phyloP scores from a whole-genome alignment of 2,329 filamentous ascomycete species.

The Colletotrichum tropicale region DNA sequence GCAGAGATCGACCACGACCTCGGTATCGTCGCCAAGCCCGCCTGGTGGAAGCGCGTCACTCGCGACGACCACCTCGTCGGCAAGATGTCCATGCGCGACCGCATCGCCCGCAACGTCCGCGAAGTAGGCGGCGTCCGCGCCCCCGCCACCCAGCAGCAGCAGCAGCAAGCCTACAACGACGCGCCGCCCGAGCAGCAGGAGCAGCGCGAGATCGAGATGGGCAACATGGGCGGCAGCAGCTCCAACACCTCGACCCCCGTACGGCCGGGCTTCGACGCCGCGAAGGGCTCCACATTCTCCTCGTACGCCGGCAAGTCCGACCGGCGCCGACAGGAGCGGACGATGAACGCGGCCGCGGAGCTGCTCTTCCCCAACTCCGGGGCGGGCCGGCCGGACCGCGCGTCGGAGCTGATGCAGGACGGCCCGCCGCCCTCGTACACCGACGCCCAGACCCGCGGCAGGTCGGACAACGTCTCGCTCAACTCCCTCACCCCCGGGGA shows the following conservation, averaged over 20 bases:
- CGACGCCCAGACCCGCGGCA: slow-evolving; percentile 20
- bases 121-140: slow-evolving; percentile 56
- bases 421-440: slow-evolving; percentile 46
- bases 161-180: slow-evolving; percentile 34
- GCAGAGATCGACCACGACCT: slow-evolving; percentile 62
- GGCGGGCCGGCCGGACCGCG: slow-evolving; percentile 35
- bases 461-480: background rate
- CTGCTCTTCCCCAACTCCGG: slow-evolving; percentile 53
- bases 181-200: slow-evolving; percentile 32
- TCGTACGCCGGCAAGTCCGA: slow-evolving; percentile 48
- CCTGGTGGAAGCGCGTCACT: slow-evolving; percentile 67
- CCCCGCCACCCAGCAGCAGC: slow-evolving; percentile 40
- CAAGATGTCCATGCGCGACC: slow-evolving; percentile 51
- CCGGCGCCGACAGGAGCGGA: slow-evolving; percentile 47
- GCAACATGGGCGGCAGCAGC: slow-evolving; percentile 25
- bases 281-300: slow-evolving; percentile 23
- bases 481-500: slow-evolving; percentile 28
- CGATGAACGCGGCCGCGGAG: slow-evolving; percentile 45
- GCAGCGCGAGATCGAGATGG: slow-evolving; percentile 45
- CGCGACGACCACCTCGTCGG: slow-evolving; percentile 43
- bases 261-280: slow-evolving; percentile 27
- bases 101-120: slow-evolving; percentile 57
- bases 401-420: slow-evolving; percentile 45
- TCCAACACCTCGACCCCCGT: slow-evolving; percentile 7
- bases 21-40: slow-evolving; percentile 64